Evolutionary conservation across 192 early-diverging fungal genomes (phyloP), one percentile per base, ranked within the genome.

Genomic region (Coemansia sp.): DNA sequence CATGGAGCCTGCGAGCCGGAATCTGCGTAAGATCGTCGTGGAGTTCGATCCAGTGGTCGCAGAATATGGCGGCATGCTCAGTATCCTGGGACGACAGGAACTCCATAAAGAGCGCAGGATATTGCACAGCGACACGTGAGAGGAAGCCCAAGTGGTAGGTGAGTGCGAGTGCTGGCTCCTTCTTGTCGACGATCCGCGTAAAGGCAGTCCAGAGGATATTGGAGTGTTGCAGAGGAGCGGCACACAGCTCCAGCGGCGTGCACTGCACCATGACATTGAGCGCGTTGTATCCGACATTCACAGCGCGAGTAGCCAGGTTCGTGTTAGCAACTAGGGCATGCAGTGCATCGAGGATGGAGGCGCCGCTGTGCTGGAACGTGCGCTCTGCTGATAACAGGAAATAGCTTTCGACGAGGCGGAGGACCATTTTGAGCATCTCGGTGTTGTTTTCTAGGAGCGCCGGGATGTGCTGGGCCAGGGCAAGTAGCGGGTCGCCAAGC

Each of bases 391-490:
- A 84, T 3, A 97, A 64, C 36, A 96, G 53, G 27, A 91, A 70
- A 64, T 93, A 95, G 50, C 90, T 86, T 70, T 97, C 94, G n/a
- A 93, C 55, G n/a, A 96, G 85, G 55, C 85, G 87, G 33, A 97
- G 82, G 40, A 90, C 82, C 33, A 77, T 87, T 48, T 87, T 86
- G 29, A 95, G 63, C 10, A 84, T 81, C 52, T 97, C 95, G 6
- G 87, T 87, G 30, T 89, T 89, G 64, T 85, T 82, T 19, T 92
- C 88, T 30, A 95, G 65, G 9, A 94, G 74, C 2, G 67, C 64
- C 9, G 92, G 74, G 15, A 85, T 82, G 6, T 70, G 64, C n/a
- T 84, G 86, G 10, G 89, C 71, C 1, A 97, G 85, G 15, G 64
- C 66, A 20, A 85, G 55, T 5, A 97, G 50, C 36, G 80, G 70